phyloP scores from a whole-genome alignment of 106 monocot species.

The Dioscorea alata region DNA sequence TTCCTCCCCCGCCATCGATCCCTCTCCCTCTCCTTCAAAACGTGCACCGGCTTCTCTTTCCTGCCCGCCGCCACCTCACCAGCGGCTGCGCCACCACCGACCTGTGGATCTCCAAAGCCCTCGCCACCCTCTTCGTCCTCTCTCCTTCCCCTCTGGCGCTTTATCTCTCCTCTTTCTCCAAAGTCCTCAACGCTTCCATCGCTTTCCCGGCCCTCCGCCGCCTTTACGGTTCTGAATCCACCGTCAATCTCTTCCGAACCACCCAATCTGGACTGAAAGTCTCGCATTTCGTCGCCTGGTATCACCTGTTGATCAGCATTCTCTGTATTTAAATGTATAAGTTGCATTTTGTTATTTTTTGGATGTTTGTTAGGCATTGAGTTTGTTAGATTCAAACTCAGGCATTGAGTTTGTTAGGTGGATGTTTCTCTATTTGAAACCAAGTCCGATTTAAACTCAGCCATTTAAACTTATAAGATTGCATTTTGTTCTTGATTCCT shows the following conservation, averaged over 20 bases:
- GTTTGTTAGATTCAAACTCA: too few relatives aligned
- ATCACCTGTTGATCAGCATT: slow-evolving; percentile 9
- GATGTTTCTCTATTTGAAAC: too few relatives aligned
- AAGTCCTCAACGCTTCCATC: slow-evolving; percentile 11
- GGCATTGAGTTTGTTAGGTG: too few relatives aligned
- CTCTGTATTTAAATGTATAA: too few relatives aligned
- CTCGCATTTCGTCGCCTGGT: slow-evolving; percentile 3
- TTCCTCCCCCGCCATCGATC: too few relatives aligned
- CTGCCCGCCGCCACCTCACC: slow-evolving; percentile 4
- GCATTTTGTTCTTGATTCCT: too few relatives aligned
- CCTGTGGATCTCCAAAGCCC: slow-evolving; percentile 37
- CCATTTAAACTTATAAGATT: too few relatives aligned
- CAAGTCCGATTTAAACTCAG: too few relatives aligned
- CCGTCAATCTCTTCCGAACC: slow-evolving; percentile 17
- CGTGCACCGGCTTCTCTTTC: slow-evolving; percentile 5
- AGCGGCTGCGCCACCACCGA: slow-evolving; percentile 2
- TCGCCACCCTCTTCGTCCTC: slow-evolving; percentile 30
- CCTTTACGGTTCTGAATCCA: slow-evolving; percentile 2
- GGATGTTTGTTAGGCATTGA: too few relatives aligned
- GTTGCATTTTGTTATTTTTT: too few relatives aligned
- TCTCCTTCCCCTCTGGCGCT: slow-evolving; percentile 5
- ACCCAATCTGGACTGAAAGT: slow-evolving; percentile 3
- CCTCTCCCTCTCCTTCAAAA: too few relatives aligned
- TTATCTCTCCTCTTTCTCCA: not conserved
- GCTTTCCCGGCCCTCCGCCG: slow-evolving; percentile 20